Conservation (phyloP, 352 stramenopile species). For the Aphanomyces cochlioides region DNA sequence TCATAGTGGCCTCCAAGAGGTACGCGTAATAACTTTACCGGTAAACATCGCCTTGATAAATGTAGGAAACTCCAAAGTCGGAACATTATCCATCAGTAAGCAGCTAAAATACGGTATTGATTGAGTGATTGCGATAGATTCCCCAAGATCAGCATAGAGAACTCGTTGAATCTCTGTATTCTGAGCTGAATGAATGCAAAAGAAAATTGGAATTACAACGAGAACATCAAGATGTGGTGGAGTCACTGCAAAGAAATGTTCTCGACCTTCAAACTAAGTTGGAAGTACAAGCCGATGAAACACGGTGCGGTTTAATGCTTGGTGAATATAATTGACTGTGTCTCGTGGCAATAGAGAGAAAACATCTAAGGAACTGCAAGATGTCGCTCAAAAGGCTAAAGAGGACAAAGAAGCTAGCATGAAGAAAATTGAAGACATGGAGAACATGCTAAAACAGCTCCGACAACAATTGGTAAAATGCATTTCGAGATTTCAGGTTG, state of each 20-base stretch:
- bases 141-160: constrained; percentile 13
- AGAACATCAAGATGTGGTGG: constrained; percentile 8
- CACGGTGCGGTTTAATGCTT: neutral
- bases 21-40: too few relatives aligned
- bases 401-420: too few relatives aligned
- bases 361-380: too few relatives aligned
- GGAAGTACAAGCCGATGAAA: neutral
- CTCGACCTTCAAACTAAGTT: neutral
- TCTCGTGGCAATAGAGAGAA: neutral
- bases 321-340: neutral
- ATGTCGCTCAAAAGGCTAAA: too few relatives aligned
- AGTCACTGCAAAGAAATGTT: neutral
- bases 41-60: too few relatives aligned
- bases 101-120: too few relatives aligned
- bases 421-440: neutral
- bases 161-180: constrained; percentile 18
- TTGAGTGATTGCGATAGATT: neutral
- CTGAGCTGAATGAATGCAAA: constrained; percentile 16
- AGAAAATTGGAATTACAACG: constrained; percentile 6
- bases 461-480: constrained; percentile 19
- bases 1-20: too few relatives aligned
- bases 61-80: too few relatives aligned
- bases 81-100: too few relatives aligned
- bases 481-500: neutral
- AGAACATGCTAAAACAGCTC: constrained; percentile 4